Conservation (phyloP, 805 yeast species). For the Barnettozyma vustinii region DNA sequence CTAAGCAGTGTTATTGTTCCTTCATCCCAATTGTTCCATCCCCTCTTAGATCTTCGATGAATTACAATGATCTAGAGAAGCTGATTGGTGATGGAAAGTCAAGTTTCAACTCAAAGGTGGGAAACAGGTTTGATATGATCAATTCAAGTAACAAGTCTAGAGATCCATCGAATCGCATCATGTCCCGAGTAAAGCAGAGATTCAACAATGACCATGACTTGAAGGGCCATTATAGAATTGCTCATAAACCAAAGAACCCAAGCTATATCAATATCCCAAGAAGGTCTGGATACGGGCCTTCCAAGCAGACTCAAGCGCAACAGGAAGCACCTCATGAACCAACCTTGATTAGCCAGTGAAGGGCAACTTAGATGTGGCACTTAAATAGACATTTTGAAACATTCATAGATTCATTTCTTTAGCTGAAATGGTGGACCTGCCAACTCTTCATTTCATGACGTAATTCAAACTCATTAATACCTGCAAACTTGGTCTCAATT, state of each 20-base stretch:
- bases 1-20: constrained; percentile 11
- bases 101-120: not conserved
- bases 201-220: constrained; percentile 2
- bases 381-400: not conserved
- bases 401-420: not conserved
- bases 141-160: not conserved
- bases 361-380: too few species aligned
- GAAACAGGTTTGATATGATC: not conserved
- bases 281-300: not conserved
- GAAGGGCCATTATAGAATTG: not conserved
- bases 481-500: constrained; percentile 1
- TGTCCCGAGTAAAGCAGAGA: constrained; percentile 6
- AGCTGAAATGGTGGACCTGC: constrained; percentile 23
- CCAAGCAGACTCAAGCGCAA: not conserved
- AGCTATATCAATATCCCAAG: constrained; percentile 1
- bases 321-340: not conserved
- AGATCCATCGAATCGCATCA: constrained; percentile 1
- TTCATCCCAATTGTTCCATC: constrained; percentile 14
- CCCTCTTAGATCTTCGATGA: constrained; percentile 8
- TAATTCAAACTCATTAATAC: constrained; percentile 2
- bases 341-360: not conserved
- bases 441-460: constrained; percentile 36
- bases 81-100: constrained; percentile 2
- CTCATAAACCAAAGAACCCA: not conserved
- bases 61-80: not conserved